These are phyloP conservation scores for Tolypocladium album DNA, from an alignment of 2,329 filamentous ascomycete genomes.

Conservation along the genomic window DNA sequence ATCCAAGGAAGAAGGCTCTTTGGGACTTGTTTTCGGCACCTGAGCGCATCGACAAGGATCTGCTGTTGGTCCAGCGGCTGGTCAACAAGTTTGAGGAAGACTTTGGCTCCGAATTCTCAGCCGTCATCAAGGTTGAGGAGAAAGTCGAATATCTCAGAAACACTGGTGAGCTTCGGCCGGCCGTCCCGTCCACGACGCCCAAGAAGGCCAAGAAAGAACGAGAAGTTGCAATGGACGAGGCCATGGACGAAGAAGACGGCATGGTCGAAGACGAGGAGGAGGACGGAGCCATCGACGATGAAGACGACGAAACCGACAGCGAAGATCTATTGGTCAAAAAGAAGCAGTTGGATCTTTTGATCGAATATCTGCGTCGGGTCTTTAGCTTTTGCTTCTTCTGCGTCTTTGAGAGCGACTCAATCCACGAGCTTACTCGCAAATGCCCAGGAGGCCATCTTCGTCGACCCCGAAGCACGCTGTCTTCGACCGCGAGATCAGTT, in stretches of 20 bases:
- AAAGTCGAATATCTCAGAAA: slow-evolving; percentile 71
- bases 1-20: slow-evolving; percentile 85
- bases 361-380: slow-evolving; percentile 91
- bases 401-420: slow-evolving; percentile 94
- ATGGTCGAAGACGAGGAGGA: slow-evolving; percentile 70
- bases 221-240: slow-evolving; percentile 49
- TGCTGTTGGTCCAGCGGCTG: slow-evolving; percentile 71
- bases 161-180: slow-evolving; percentile 66
- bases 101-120: slow-evolving; percentile 67
- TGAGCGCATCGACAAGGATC: slow-evolving; percentile 84
- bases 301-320: slow-evolving; percentile 86
- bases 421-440: slow-evolving; percentile 91
- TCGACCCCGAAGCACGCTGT: slow-evolving; percentile 77
- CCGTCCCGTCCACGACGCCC: slow-evolving; percentile 34
- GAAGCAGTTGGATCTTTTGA: slow-evolving; percentile 90
- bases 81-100: slow-evolving; percentile 79
- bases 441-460: slow-evolving; percentile 96
- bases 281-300: slow-evolving; percentile 67
- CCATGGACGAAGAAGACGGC: slow-evolving; percentile 53
- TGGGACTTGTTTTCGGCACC: slow-evolving; percentile 96
- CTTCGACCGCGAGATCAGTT: slow-evolving; percentile 70
- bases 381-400: slow-evolving; percentile 99
- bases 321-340: slow-evolving; percentile 86
- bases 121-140: slow-evolving; percentile 71
- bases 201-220: slow-evolving; percentile 54